A percentile compares a stretch with the other conserved stretches of the same genome.
Conservation (phyloP, 768 basidiomycete genomes). For the Hericium erinaceus region DNA sequence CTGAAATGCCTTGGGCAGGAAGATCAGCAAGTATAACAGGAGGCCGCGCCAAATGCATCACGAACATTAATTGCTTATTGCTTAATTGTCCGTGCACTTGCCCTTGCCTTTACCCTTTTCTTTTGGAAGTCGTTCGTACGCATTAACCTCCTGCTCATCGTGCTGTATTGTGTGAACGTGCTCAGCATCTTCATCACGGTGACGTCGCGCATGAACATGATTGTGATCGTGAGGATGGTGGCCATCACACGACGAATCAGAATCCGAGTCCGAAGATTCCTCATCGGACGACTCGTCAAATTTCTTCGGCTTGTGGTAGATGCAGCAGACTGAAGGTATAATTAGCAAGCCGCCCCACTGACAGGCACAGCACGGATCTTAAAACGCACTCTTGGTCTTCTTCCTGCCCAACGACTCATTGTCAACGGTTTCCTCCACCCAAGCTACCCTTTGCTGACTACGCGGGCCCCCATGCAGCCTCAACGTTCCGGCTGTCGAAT, state of each 20-base stretch:
- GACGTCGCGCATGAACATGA: background rate
- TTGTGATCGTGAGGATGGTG: background rate
- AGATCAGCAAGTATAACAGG: background rate
- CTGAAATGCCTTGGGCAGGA: too few species aligned
- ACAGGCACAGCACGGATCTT: background rate
- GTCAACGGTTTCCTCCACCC: conserved; percentile 82
- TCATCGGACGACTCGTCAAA: conserved; percentile 81
- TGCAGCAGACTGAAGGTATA: conserved; percentile 74
- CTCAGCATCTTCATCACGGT: background rate
- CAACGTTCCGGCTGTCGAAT: conserved; percentile 34
- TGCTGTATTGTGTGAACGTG: background rate
- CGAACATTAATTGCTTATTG: background rate
- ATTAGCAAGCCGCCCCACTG: background rate
- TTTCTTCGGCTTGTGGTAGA: conserved; percentile 73
- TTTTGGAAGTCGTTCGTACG: background rate
- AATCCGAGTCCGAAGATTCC: conserved; percentile 38
- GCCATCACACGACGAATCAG: conserved; percentile 15
- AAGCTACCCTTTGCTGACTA: conserved; percentile 50
- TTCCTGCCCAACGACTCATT: conserved; percentile 87
- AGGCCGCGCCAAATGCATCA: background rate
- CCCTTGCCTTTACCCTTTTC: background rate
- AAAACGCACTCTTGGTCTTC: conserved; percentile 80
- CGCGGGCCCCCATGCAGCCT: conserved; percentile 46
- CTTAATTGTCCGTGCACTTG: background rate
- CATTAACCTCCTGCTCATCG: background rate